phyloP scores from a whole-genome alignment of 2,329 filamentous ascomycete genomes.

The Pseudogymnoascus sp. region DNA sequence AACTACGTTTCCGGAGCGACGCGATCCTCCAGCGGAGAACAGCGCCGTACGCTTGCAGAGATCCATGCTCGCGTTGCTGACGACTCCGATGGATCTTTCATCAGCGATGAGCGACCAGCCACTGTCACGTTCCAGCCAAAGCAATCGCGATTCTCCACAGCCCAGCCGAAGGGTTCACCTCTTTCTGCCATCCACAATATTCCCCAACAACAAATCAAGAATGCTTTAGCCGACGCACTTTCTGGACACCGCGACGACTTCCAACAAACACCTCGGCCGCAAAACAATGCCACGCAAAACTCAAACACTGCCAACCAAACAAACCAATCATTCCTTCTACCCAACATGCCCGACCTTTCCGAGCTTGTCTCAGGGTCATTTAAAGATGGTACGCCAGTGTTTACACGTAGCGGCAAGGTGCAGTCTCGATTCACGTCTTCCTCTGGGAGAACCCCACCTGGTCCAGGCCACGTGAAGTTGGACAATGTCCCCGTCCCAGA shows the following conservation, averaged over 20 bases:
- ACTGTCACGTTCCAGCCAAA: slow-evolving; percentile 35
- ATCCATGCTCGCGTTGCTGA: slow-evolving; percentile 45
- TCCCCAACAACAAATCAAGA: slow-evolving; percentile 14
- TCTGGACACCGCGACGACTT: not conserved
- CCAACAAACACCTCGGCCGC: slow-evolving; percentile 16
- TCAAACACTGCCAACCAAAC: slow-evolving; percentile 40
- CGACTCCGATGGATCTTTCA: slow-evolving; percentile 43
- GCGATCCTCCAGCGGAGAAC: slow-evolving; percentile 28
- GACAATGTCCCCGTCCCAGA: slow-evolving; percentile 48
- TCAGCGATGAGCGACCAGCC: slow-evolving; percentile 40
- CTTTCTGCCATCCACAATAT: slow-evolving; percentile 28
- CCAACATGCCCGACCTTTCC: slow-evolving; percentile 52
- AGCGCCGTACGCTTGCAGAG: slow-evolving; percentile 45
- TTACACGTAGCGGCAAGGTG: slow-evolving; percentile 40
- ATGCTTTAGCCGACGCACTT: slow-evolving; percentile 9
- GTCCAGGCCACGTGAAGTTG: slow-evolving; percentile 37
- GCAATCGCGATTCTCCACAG: slow-evolving; percentile 47
- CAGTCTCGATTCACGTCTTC: slow-evolving; percentile 48
- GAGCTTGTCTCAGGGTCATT: slow-evolving; percentile 49
- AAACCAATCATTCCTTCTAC: slow-evolving; percentile 52
- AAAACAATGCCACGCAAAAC: slow-evolving; percentile 24
- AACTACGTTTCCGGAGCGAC: slow-evolving; percentile 25
- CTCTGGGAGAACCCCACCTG: slow-evolving; percentile 28
- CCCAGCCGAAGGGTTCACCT: slow-evolving; percentile 33
- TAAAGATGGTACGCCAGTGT: slow-evolving; percentile 30